phyloP scores from a whole-genome alignment of 768 basidiomycete species.

The Panellus pusillus region DNA sequence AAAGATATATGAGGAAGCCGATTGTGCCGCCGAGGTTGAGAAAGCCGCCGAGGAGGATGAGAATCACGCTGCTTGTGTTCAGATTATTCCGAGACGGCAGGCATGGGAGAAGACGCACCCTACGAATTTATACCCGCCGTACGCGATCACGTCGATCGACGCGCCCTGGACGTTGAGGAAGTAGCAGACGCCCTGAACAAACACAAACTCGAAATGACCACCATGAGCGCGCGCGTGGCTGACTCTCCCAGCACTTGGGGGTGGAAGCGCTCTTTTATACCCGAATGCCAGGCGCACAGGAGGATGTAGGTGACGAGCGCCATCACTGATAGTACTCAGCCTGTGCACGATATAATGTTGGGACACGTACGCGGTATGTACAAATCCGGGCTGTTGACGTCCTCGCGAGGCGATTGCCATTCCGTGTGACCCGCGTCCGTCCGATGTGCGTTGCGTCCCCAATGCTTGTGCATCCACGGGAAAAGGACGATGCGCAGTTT shows the following conservation, averaged over 20 bases:
- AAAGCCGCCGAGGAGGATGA: constrained; percentile 73
- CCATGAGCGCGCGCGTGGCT: constrained; percentile 79
- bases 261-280: constrained; percentile 79
- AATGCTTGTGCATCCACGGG: constrained; percentile 91
- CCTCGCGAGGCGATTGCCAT: constrained; percentile 88
- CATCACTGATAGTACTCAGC: constrained; percentile 62
- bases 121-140: constrained; percentile 97
- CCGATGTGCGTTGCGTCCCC: constrained; percentile 69
- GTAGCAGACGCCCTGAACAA: constrained; percentile 92
- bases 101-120: constrained; percentile 53
- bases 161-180: constrained; percentile 81
- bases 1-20: constrained; percentile 73
- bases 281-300: constrained; percentile 80
- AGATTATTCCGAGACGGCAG: not conserved
- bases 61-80: constrained; percentile 63
- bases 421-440: constrained; percentile 69
- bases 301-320: constrained; percentile 95
- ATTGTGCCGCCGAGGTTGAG: constrained; percentile 61
- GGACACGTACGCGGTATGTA: constrained; percentile 82
- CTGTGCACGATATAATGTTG: not conserved
- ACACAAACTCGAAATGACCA: constrained; percentile 86
- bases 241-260: constrained; percentile 87
- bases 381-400: constrained; percentile 93
- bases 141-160: constrained; percentile 82
- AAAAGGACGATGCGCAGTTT: constrained; percentile 90